Evolutionary conservation across 148 eudicot genomes (phyloP), one percentile per base, ranked within the genome.

Genomic region (Silene conica): DNA sequence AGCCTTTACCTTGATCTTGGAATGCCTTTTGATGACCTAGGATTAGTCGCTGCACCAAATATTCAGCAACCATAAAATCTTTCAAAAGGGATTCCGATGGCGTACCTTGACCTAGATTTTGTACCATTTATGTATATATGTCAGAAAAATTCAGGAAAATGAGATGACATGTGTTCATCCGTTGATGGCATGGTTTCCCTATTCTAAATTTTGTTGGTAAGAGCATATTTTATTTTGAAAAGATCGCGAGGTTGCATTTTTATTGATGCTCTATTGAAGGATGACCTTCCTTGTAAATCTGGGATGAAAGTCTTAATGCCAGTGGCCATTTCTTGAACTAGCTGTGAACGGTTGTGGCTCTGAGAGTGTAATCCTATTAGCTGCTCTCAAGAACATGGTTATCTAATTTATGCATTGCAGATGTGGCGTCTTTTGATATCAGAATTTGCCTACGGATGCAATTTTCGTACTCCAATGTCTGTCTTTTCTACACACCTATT

Each of bases 241-340:
- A 62, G 8, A 62, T 23, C 34, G 34, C 34, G 3, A 31, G 34
- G 34, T 31, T 31, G 34, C 34, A 31, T 31, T 31, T 31, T 31
- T 31, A 5, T 31, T 31, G 34, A 31, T 31, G 34, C 34, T 3
- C 2, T 38, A 6, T 6, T 38, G 8, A 38, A 38, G 43, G 58
- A 43, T 14, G 26, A 48, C 69, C 55, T 74, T 64, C 61, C 34
- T 46, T 74, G 12, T 57, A 59, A 57, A 65, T 54, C 34, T 54
- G 64, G 64, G 8, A 38, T 52, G 70, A 41, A 54, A 25, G 28
- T 56, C 16, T 19, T 10, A 31, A 25, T 74, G 46, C 25, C 8
- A 31, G n/a, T 31, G 8, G 20, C 61, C 41, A 48, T 31, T 64
- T 18, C 18, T 66, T 18, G 34, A 61, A 11, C 3, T 64, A 48